Base-by-base conservation (phyloP, 371 early-diverging fungal genomes). In the Haplosporangium sp. region DNA sequence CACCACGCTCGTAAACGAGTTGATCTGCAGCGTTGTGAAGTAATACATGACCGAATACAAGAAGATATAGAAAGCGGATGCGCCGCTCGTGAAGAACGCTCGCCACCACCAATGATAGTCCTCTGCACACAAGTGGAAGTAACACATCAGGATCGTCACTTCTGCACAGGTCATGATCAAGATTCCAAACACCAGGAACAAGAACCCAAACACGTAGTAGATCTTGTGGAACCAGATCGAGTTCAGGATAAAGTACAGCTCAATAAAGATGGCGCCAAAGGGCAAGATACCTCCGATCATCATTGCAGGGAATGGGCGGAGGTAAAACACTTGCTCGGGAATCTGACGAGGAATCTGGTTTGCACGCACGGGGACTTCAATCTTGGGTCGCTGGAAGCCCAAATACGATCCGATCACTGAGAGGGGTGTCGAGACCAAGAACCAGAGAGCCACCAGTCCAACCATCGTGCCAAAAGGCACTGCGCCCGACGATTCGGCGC, bases 101-200 rank as follows among this genome's bases (percentile, higher is more conserved):
- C 96, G 85, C 99, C 99, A 98, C 75, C 92, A 92, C 99, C 98
- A 96, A 66, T 92, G 89, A 77, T 96, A 96, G 74, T 97, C 95
- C 86, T 98, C 99, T 8, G 94, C 85, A 67, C 95, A 95, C 43
- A 97, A 82, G 55, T 92, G 93, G 87, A 97, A 95, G 83, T 97
- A 97, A 18, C 89, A 90, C 77, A 96, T 83, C 66, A 97, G 83
- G 55, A 97, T 87, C 16, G 96, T 87, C 37, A 96, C 93, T 74
- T 95, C 92, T 16, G 92, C 86, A 40, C 94, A 94, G 0, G 96
- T 96, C 40, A 95, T 59, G 29, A 92, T 82, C 65, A 95, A 79
- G 59, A 96, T 93, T 37, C 89, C 60, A 71, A 94, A 94, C 29
- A 95, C 95, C 55, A 95, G 65, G 76, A 92, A 89, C 55, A 96